phyloP scores from a whole-genome alignment of 768 basidiomycete species.

The Lentinus tigrinus region DNA sequence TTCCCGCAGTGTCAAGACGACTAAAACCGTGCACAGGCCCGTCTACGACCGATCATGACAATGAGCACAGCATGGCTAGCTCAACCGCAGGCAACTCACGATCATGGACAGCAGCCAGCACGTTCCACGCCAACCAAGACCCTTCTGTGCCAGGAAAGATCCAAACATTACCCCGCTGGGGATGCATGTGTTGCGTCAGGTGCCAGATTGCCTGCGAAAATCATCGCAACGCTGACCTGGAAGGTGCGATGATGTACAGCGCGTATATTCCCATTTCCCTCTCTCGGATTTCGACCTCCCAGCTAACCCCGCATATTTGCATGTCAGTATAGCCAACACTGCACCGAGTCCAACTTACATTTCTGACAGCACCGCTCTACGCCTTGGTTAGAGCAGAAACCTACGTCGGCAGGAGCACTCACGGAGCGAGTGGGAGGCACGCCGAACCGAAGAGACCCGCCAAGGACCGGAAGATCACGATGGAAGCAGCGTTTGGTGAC shows the following conservation, averaged over 20 bases:
- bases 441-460: background rate
- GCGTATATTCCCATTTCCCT: constrained; percentile 52
- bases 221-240: constrained; percentile 20
- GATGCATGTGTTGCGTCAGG: background rate
- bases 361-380: background rate
- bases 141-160: constrained; percentile 32
- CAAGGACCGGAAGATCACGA: background rate
- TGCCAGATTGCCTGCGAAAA: background rate
- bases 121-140: constrained; percentile 57
- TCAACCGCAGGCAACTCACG: constrained; percentile 12
- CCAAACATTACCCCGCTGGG: constrained; percentile 25
- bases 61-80: background rate
- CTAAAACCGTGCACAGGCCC: constrained; percentile 45
- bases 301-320: constrained; percentile 41
- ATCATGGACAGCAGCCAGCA: constrained; percentile 65
- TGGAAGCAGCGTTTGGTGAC: background rate
- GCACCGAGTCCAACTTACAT: background rate
- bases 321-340: background rate
- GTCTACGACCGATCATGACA: constrained; percentile 14
- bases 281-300: constrained; percentile 64
- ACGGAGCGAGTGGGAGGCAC: background rate
- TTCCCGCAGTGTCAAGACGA: constrained; percentile 61
- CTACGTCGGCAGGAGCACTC: background rate
- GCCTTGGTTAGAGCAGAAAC: background rate
- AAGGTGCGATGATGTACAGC: constrained; percentile 57